Evolutionary conservation across 1,284 basidiomycete species (phyloP), one percentile per base, ranked within the genome.

Genomic region (Cutaneotrichosporon cavernicola): DNA sequence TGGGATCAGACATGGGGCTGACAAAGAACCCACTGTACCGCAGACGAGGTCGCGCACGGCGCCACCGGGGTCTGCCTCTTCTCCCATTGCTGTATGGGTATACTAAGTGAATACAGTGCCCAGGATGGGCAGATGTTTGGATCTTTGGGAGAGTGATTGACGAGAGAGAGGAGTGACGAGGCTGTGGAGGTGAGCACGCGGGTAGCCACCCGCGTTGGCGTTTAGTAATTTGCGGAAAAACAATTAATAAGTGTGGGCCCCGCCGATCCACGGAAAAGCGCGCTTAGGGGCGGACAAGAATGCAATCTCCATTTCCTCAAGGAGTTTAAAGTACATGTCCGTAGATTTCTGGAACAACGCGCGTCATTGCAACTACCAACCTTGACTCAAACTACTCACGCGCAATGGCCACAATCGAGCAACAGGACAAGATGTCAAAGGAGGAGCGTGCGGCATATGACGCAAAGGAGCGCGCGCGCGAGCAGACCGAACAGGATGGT

Each of bases 401-500:
- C 43, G 6, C 18, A 18, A n/a, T n/a, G 43, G 43, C 43, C 18
- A n/a, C 43, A 7, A 46, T n/a, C 43, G 43, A 46, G 38, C 38
- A 40, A 16, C 38, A 40, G 18, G 91, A 94, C 72, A 89, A 87
- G 61, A 85, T 95, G 71, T 84, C 88, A 22, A 85, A 87, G 55
- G 90, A 91, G 73, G 87, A 97, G 79, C 85, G 88, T 59, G 87
- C 90, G 68, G 83, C 80, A 30, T 85, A 86, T 67, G 93, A 97
- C 72, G 86, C 83, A 61, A 85, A 82, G 13, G 86, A 90, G 69
- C 84, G 86, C 63, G 85, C 84, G 58, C 85, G 87, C 31, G 93
- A 97, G 81, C 80, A 81, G 64, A 83, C 79, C 52, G 94, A 97
- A 80, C 95, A 98, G 82, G 90, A 88, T 65, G 86, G 94, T 94